A percentile compares a stretch with the other conserved stretches of the same genome.
Evolutionary conservation across 441 rosid species (phyloP).

Genomic region (Gossypium lobatum): DNA sequence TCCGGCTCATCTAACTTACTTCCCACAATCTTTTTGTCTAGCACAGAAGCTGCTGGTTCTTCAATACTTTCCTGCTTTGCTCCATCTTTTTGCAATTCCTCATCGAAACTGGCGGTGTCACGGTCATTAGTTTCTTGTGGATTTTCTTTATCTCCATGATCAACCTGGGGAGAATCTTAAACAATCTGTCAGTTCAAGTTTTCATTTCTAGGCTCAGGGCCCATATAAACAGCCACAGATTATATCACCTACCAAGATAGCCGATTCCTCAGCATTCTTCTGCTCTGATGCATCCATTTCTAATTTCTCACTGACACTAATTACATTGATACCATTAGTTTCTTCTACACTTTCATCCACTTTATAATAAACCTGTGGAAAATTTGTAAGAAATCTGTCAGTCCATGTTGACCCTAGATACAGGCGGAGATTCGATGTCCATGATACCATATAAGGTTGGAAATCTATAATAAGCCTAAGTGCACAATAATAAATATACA

Average conservation of each 20-base stretch:
- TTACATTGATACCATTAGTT: background rate
- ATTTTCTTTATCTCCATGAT: conserved; percentile 48
- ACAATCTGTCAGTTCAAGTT: background rate
- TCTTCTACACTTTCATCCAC: conserved; percentile 45
- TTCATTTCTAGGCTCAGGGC: background rate
- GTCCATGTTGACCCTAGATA: background rate
- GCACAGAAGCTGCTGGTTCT: background rate
- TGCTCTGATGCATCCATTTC: conserved; percentile 9
- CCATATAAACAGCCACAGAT: background rate
- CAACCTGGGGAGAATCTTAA: conserved; percentile 31
- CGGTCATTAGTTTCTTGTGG: conserved; percentile 12
- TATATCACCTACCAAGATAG: background rate
- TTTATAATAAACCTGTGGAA: conserved; percentile 46
- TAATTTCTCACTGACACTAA: conserved; percentile 4
- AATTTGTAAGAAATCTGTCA: background rate
- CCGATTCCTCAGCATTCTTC: conserved; percentile 17
- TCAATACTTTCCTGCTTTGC: background rate
- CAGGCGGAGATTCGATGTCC: background rate
- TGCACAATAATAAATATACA: background rate
- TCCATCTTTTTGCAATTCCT: background rate
- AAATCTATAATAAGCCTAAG: conserved; percentile 2
- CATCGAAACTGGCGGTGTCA: background rate
- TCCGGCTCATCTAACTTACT: conserved; percentile 2
- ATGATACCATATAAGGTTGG: background rate
- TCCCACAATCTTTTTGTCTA: background rate